Evolutionary conservation across 129 eudicot species (phyloP), one percentile per base, ranked within the genome.

Genomic region (Pittosporum tobira): DNA sequence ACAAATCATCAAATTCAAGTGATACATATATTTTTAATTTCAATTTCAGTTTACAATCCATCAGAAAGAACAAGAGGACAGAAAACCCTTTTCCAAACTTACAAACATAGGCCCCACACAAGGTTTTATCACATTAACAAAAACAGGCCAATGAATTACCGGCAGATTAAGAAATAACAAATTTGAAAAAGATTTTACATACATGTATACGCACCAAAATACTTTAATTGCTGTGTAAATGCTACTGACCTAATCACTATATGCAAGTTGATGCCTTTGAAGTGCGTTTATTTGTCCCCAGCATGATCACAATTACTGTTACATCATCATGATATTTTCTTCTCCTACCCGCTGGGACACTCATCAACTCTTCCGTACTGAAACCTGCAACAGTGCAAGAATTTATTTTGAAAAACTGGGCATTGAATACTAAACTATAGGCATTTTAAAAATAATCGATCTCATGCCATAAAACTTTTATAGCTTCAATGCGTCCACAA

Each of bases 261-360:
- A 85, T 62, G 71, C 78, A 85, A 38, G 88, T 89, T 30, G 97
- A 89, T 20, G 97, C 97, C 78, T 85, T 89, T 68, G 85, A 81
- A 65, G 97, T 89, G 66, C 95, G 88, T 51, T 85, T 80, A 63
- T 77, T 82, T 37, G 78, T 66, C 66, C 97, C 97, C 27, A 89
- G 74, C 47, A 82, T 79, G 61, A 89, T 82, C 61, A 89, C 97
- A 14, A 89, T 82, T 11, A 85, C 97, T 6, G 97, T 89, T 40
- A 85, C 93, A 69, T 89, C 97, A 49, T 89, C 97, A 1, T 89
- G 97, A 72, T 89, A 89, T 68, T 85, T 85, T 72, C 97, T 75
- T 72, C 97, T 79, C 75, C 97, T 69, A 47, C 95, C 95, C 36
- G 93, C 93, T n/a, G 97, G 95, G 24, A 89, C 73, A 51, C 83